Conservation (phyloP, 352 stramenopile species). For the Pythium volutum region DNA sequence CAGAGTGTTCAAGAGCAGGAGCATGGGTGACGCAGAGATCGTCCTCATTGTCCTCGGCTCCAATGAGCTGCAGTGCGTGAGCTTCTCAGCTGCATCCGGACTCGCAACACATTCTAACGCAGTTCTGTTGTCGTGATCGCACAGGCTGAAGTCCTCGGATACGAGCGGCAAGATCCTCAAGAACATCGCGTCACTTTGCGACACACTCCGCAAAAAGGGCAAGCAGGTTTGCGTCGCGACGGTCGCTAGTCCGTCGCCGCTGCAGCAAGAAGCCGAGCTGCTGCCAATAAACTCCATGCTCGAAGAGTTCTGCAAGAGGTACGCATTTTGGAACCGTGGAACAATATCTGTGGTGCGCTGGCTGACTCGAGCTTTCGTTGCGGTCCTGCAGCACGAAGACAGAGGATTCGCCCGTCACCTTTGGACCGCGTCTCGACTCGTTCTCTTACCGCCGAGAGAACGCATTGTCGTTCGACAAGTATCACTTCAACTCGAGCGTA, state of each 20-base stretch:
- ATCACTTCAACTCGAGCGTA: constrained; percentile 83
- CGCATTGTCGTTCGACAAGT: constrained; percentile 62
- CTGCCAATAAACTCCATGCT: constrained; percentile 58
- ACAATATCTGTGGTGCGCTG: neutral
- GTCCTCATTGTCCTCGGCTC: constrained; percentile 78
- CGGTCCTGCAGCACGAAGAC: constrained; percentile 42
- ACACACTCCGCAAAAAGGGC: constrained; percentile 78
- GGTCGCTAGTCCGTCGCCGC: constrained; percentile 41
- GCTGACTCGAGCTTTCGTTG: neutral
- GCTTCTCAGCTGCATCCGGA: neutral
- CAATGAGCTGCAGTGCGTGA: constrained; percentile 48
- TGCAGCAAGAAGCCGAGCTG: constrained; percentile 32
- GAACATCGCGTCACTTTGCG: constrained; percentile 71
- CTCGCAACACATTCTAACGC: neutral
- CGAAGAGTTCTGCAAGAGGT: constrained; percentile 78
- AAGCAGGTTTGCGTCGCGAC: constrained; percentile 78
- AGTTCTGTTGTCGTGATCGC: neutral
- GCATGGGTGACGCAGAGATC: constrained; percentile 66
- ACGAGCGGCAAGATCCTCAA: constrained; percentile 37
- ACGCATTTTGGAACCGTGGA: neutral
- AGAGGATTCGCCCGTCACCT: constrained; percentile 60
- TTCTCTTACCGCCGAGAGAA: constrained; percentile 66
- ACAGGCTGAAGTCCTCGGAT: constrained; percentile 29
- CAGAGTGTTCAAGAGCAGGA: constrained; percentile 51
- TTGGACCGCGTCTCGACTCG: constrained; percentile 72